phyloP scores from a whole-genome alignment of 176 grass and related monocot genomes.

The Eragrostis nindensis region DNA sequence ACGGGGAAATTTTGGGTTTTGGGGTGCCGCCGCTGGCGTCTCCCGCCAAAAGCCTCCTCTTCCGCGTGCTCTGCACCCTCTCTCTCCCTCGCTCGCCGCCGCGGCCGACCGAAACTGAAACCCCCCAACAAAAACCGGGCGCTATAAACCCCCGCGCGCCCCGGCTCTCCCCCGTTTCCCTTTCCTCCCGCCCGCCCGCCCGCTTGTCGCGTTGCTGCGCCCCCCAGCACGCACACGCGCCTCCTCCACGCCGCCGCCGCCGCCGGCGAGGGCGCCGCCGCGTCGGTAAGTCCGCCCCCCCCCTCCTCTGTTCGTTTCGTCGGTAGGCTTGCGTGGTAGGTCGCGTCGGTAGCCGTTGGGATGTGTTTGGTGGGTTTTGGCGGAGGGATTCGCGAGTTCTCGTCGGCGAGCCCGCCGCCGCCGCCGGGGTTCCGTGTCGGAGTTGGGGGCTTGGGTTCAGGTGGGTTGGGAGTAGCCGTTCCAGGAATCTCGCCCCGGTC shows the following conservation, averaged over 20 bases:
- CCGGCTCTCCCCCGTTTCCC: too few relatives aligned
- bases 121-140: neutral
- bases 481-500: neutral
- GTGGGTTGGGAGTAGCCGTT: neutral
- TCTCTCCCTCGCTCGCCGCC: neutral
- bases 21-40: constrained; percentile 15
- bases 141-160: constrained; percentile 20
- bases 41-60: constrained; percentile 32
- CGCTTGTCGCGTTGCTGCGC: constrained; percentile 11
- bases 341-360: neutral
- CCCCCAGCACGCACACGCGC: neutral
- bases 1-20: constrained; percentile 9
- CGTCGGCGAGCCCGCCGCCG: neutral
- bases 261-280: constrained; percentile 29
- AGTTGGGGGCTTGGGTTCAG: neutral
- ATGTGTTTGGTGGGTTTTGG: neutral
- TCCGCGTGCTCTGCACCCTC: neutral
- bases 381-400: neutral
- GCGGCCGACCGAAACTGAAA: constrained; percentile 9
- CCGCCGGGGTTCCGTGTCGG: neutral
- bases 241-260: neutral
- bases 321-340: neutral
- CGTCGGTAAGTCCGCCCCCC: constrained; percentile 3
- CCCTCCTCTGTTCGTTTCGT: neutral
- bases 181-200: neutral